Evolutionary conservation across 148 eudicot species (phyloP).

Genomic region (Chenopodium suecicum): DNA sequence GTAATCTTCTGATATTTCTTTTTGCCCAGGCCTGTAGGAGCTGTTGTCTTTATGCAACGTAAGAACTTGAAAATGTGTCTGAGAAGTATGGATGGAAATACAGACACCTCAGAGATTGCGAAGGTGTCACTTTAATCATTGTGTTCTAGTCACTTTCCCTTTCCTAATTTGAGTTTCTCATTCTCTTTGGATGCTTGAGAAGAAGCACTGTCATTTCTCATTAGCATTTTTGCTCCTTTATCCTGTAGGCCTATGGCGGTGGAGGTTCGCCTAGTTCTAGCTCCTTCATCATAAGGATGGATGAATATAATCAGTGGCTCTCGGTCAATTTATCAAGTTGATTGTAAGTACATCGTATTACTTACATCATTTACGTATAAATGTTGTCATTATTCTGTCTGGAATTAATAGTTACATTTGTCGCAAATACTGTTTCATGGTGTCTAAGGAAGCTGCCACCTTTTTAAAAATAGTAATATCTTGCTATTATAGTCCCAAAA

Average conservation of each 20-base stretch:
- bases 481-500: neutral
- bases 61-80: constrained; percentile 86
- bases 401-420: neutral
- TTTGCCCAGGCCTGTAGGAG: constrained; percentile 78
- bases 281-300: constrained; percentile 92
- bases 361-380: neutral
- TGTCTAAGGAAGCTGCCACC: neutral
- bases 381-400: constrained; percentile 19
- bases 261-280: constrained; percentile 80
- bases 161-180: neutral
- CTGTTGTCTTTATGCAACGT: constrained; percentile 80
- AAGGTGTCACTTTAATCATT: constrained; percentile 49
- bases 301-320: constrained; percentile 86
- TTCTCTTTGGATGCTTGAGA: neutral
- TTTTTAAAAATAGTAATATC: neutral
- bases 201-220: constrained; percentile 5
- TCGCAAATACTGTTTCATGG: neutral
- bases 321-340: constrained; percentile 32
- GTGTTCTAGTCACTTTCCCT: no score
- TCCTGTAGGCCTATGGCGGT: constrained; percentile 85
- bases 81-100: constrained; percentile 62
- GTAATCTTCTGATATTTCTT: neutral
- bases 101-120: constrained; percentile 89
- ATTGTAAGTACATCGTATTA: neutral
- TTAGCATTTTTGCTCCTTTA: constrained; percentile 1